Evolutionary conservation across 2,329 filamentous ascomycete species (phyloP), one percentile per base, ranked within the genome.

Genomic region (Tothia fuscella): DNA sequence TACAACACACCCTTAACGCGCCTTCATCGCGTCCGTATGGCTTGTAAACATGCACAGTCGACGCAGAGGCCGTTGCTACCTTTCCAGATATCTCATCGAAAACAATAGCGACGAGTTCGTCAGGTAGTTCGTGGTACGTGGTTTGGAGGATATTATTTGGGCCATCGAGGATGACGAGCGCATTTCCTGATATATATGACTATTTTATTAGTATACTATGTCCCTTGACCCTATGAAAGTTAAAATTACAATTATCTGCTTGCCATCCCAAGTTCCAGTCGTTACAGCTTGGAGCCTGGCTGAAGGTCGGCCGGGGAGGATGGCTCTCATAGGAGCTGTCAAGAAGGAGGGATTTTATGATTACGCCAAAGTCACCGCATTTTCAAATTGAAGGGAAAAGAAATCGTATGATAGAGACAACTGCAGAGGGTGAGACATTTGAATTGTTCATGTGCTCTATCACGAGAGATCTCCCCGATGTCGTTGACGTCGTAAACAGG

Each of bases 121-220:
- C 60, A 31, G 71, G 66, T 49, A 84, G 76, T 54, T 93, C 82
- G 54, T 91, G 79, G 64, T 94, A 93, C 50, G 93, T 81, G 3
- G 88, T 95, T 61, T 98, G 91, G 25, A 94, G 63, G 48, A 95
- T 75, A 42, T 74, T 74, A 47, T 80, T 71, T 40, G 83, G 74
- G 38, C 78, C 81, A 55, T 76, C 74, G 51, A 96, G 77, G 53
- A 98, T 80, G 41, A 91, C 77, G 49, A 96, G 76, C 47, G 85
- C 85, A 61, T 81, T 83, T 54, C 89, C 89, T 46, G 84, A 91
- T 50, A 95, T 82, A 63, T 96, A 98, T 39, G 78, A 76, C 85
- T 93, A 54, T 24, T 25, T 36, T 19, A 38, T 41, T 30, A 43
- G 40, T 17, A 34, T 38, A 33, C 32, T 36, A 38, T 45, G 22